A percentile compares a stretch with the other conserved stretches of the same genome.
These are phyloP conservation scores for Taphrina betulina DNA, from an alignment of 1,139 yeast species.

Conservation along the genomic window DNA sequence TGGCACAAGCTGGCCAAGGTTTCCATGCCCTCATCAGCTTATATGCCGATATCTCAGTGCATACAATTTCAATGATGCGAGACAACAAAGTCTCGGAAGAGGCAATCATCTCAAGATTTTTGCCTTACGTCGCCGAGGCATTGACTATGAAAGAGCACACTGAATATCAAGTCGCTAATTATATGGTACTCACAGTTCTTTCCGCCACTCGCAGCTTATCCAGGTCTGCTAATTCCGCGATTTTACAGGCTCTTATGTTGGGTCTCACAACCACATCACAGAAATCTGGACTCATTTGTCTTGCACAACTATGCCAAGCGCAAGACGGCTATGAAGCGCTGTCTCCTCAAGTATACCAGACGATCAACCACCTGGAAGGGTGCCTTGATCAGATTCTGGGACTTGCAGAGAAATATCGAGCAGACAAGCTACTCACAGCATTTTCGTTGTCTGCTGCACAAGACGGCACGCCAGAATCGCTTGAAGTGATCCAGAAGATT, in stretches of 20 bases:
- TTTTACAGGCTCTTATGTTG: constrained; percentile 64
- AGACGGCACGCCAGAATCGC: constrained; percentile 42
- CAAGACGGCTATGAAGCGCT: constrained; percentile 30
- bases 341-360: constrained; percentile 13
- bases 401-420: constrained; percentile 31
- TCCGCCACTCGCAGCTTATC: constrained; percentile 70
- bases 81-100: constrained; percentile 43
- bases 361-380: constrained; percentile 33
- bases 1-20: constrained; percentile 47
- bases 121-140: constrained; percentile 48
- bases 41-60: constrained; percentile 72
- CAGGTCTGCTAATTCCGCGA: constrained; percentile 61
- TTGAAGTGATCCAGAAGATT: constrained; percentile 41
- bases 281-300: constrained; percentile 46
- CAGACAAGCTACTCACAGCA: constrained; percentile 33
- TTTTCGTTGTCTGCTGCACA: constrained; percentile 12
- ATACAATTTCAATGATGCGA: constrained; percentile 56
- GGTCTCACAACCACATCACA: constrained; percentile 47
- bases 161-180: constrained; percentile 79
- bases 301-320: constrained; percentile 44
- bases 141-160: constrained; percentile 46
- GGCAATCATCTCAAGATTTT: constrained; percentile 49
- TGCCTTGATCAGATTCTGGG: constrained; percentile 33
- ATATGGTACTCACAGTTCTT: constrained; percentile 74
- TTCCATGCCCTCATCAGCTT: constrained; percentile 74